These are phyloP conservation scores for Populus ilicifolia DNA, from an alignment of 345 rosid genomes.

Conservation along the genomic window DNA sequence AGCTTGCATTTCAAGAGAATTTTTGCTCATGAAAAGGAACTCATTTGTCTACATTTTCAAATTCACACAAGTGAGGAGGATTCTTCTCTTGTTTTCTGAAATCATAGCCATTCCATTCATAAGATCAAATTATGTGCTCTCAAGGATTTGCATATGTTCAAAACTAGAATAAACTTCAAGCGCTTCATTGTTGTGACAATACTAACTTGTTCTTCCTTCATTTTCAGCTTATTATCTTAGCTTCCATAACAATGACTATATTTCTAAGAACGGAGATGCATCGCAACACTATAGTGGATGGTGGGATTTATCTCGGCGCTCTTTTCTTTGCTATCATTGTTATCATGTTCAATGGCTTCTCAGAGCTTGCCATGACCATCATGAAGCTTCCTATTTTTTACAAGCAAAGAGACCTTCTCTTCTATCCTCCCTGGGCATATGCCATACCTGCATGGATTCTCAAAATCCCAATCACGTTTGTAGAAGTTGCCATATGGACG, in stretches of 20 bases:
- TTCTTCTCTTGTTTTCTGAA: neutral
- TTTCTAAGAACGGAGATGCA: constrained; percentile 73
- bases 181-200: neutral
- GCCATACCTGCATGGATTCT: constrained; percentile 75
- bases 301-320: constrained; percentile 65
- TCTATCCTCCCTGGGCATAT: constrained; percentile 89
- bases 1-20: constrained; percentile 74
- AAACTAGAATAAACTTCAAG: neutral
- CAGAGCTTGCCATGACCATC: constrained; percentile 74
- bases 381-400: constrained; percentile 80
- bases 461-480: constrained; percentile 64
- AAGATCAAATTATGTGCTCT: neutral
- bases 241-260: constrained; percentile 54
- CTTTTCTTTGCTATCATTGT: constrained; percentile 48
- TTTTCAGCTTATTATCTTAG: constrained; percentile 55
- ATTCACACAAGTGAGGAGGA: constrained; percentile 34
- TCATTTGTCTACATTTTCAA: constrained; percentile 72
- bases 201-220: neutral
- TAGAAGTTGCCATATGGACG: constrained; percentile 65
- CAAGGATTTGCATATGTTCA: constrained; percentile 4
- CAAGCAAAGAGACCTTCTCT: constrained; percentile 83
- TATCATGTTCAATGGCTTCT: constrained; percentile 69
- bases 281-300: constrained; percentile 51
- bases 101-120: neutral
- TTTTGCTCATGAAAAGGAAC: constrained; percentile 84